A percentile compares a stretch with the other conserved stretches of the same genome.
These are phyloP conservation scores for Sarcomyxa edulis DNA, from an alignment of 768 basidiomycete genomes.

Conservation along the genomic window DNA sequence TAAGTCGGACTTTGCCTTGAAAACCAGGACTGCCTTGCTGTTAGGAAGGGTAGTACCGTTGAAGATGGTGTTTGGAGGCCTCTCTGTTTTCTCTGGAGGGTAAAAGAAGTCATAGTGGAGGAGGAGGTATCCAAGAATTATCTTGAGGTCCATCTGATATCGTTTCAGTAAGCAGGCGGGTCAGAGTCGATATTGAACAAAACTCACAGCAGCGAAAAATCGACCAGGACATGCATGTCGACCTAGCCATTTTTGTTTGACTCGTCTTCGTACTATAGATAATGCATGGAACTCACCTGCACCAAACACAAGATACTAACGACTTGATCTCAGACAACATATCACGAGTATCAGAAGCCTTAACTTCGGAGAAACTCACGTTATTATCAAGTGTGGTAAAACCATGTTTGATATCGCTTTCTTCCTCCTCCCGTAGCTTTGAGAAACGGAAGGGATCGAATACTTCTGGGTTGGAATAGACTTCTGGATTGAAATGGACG, in stretches of 20 bases:
- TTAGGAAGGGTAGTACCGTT: background rate
- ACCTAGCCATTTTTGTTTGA: background rate
- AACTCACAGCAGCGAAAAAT: slow-evolving; percentile 5
- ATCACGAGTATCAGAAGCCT: background rate
- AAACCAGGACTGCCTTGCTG: background rate
- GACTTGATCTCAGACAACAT: background rate
- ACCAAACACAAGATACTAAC: slow-evolving; percentile 5
- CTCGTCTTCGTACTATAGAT: background rate
- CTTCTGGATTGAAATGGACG: slow-evolving; percentile 2
- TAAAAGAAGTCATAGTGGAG: slow-evolving; percentile 3
- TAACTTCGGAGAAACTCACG: background rate
- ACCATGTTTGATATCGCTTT: slow-evolving; percentile 1
- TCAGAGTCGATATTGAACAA: background rate
- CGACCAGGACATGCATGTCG: slow-evolving; percentile 4
- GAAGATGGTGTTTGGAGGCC: background rate
- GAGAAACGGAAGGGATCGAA: slow-evolving; percentile 10
- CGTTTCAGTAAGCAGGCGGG: background rate
- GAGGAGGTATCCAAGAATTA: slow-evolving; percentile 3
- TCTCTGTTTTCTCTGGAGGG: background rate
- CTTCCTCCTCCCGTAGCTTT: slow-evolving; percentile 5
- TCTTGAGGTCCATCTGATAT: slow-evolving; percentile 5
- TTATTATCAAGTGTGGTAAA: slow-evolving; percentile 7
- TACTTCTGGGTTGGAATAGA: slow-evolving; percentile 6
- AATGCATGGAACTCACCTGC: slow-evolving; percentile 2
- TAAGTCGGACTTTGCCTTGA: too few relatives aligned